A percentile compares a stretch with the other conserved stretches of the same genome.
phyloP scores from a whole-genome alignment of 257 asterid genomes.

The Forsythia suspensa region DNA sequence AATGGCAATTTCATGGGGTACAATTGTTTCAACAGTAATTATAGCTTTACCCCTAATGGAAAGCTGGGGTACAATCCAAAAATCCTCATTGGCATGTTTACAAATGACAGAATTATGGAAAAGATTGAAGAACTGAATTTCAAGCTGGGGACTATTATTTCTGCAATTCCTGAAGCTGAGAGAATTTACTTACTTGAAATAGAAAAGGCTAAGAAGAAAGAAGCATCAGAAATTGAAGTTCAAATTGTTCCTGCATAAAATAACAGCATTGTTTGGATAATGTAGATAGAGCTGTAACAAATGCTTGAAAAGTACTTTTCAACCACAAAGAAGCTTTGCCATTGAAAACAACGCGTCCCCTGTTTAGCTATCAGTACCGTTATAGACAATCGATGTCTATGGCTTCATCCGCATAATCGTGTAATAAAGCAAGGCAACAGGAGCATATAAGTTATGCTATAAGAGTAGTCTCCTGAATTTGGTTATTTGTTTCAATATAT shows the following conservation, averaged over 20 bases:
- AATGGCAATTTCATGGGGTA: slow-evolving; percentile 87
- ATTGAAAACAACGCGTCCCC: neutral
- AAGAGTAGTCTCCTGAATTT: neutral
- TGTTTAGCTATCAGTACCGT: neutral
- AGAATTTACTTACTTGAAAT: slow-evolving; percentile 63
- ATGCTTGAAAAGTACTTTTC: neutral
- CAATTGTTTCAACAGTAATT: slow-evolving; percentile 74
- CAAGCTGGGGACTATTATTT: slow-evolving; percentile 57
- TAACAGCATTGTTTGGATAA: neutral
- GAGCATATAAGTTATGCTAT: neutral
- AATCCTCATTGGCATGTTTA: slow-evolving; percentile 75
- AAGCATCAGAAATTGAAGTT: slow-evolving; percentile 44
- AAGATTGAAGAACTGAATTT: slow-evolving; percentile 71
- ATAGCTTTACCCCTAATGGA: slow-evolving; percentile 70
- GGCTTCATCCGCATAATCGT: neutral
- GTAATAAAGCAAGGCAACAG: neutral
- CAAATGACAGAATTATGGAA: slow-evolving; percentile 74
- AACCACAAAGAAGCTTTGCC: neutral
- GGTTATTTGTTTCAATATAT: neutral
- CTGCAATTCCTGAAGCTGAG: slow-evolving; percentile 81
- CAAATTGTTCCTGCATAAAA: slow-evolving; percentile 24
- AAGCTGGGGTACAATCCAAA: slow-evolving; percentile 74
- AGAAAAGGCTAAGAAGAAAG: slow-evolving; percentile 58
- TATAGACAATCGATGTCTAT: neutral
- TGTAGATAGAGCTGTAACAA: no score